Evolutionary conservation across 495 filamentous ascomycete species (phyloP).

Genomic region (Evernia prunastri): DNA sequence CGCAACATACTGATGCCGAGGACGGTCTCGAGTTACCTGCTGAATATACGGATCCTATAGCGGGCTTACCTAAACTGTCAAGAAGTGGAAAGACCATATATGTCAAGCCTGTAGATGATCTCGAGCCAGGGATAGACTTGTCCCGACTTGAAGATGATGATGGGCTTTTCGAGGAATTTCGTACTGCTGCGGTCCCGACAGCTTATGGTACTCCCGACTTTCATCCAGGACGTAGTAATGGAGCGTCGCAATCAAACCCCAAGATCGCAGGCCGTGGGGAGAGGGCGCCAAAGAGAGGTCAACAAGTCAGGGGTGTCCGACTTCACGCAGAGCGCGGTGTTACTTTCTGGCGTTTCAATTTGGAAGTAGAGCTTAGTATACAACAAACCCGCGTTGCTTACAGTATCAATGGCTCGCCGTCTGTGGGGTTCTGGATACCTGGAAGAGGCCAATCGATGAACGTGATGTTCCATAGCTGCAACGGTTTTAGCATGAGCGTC

Average conservation of each 20-base stretch:
- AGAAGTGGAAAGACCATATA: conserved; percentile 73
- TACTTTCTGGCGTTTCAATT: conserved; percentile 94
- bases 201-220: conserved; percentile 36
- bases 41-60: conserved; percentile 83
- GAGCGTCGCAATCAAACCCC: conserved; percentile 32
- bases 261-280: conserved; percentile 46
- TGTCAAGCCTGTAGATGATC: conserved; percentile 76
- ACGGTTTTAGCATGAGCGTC: conserved; percentile 81
- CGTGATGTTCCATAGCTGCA: conserved; percentile 97
- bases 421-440: conserved; percentile 92
- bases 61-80: conserved; percentile 77
- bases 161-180: conserved; percentile 65
- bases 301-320: conserved; percentile 71
- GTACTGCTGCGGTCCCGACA: conserved; percentile 36
- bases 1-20: conserved; percentile 57
- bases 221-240: conserved; percentile 39
- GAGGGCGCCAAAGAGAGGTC: conserved; percentile 66
- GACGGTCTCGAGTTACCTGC: conserved; percentile 55
- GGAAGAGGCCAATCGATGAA: conserved; percentile 85
- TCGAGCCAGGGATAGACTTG: conserved; percentile 66
- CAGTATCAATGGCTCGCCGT: conserved; percentile 86
- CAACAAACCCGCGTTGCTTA: conserved; percentile 84
- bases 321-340: conserved; percentile 79
- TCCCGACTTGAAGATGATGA: conserved; percentile 69
- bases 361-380: conserved; percentile 78